These are phyloP conservation scores for Eutrema japonicum DNA, from an alignment of 345 rosid genomes.

Conservation along the genomic window DNA sequence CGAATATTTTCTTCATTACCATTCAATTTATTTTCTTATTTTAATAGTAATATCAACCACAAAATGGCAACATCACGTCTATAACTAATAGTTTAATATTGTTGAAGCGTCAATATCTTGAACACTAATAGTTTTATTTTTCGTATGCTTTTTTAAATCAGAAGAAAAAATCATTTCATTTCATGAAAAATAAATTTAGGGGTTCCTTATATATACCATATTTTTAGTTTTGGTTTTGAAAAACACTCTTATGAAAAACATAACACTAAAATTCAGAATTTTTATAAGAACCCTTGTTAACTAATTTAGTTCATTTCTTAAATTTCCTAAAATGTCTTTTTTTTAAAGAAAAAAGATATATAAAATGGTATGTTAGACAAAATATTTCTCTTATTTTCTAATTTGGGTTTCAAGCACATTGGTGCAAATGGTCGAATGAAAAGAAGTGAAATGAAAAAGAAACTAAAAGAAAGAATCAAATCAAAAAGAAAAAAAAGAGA, in stretches of 20 bases:
- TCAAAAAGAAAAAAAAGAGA: conserved; percentile 12
- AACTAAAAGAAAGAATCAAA: conserved; percentile 34
- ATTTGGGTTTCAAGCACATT: conserved; percentile 4
- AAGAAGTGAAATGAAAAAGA: background rate
- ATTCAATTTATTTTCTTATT: background rate
- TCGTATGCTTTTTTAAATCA: background rate
- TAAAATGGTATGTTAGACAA: background rate
- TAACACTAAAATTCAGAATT: background rate
- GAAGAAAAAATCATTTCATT: conserved; percentile 6
- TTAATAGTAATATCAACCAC: background rate
- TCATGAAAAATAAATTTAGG: conserved; percentile 7
- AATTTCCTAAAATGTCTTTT: background rate
- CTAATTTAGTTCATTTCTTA: background rate
- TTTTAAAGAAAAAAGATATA: background rate
- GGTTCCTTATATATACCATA: conserved; percentile 46
- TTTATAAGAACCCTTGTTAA: background rate
- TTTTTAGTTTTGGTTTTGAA: background rate
- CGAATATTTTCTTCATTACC: background rate
- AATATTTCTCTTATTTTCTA: background rate
- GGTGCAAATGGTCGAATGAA: conserved; percentile 21
- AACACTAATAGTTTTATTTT: background rate
- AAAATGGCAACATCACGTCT: background rate
- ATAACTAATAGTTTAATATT: background rate
- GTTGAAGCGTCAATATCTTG: background rate
- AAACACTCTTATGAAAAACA: background rate